Evolutionary conservation across 176 grass and related monocot genomes (phyloP), one percentile per base, ranked within the genome.

Genomic region (Puccinellia tenuiflora): DNA sequence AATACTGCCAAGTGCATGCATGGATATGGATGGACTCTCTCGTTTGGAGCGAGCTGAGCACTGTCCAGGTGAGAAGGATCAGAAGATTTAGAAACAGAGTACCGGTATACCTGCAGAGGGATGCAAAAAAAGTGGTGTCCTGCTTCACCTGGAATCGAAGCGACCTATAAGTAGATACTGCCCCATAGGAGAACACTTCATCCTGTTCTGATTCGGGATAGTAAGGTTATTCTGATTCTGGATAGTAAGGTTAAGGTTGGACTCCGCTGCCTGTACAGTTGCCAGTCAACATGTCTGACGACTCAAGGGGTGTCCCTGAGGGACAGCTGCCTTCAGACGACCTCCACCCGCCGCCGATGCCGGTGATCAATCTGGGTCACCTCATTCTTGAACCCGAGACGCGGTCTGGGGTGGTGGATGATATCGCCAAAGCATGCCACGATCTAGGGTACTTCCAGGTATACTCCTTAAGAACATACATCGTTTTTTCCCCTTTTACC

Each of bases 361-460:
- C 86, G 0, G 86, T 89, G 53, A 89, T 92, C 61, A 88, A 92
- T 76, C 35, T 92, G 21, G 80, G 76, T 3, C 90, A 82, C 7
- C 78, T 91, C 63, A 79, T 21, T 9, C 86, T 79, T 73, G 84
- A 86, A 20, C 34, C 80, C 0, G 8, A 20, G 1, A 54, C n/a
- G 30, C 51, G 86, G 34, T 46, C 84, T 5, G 0, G 29, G 1
- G 61, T 81, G 79, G n/a, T 86, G 25, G 1, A 84, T 1, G 60
- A 89, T 45, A 84, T 89, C 2, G 37, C 80, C 18, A 89, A 54
- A 81, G 86, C 80, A 79, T 92, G 86, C 87, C 42, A 28, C 46
- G 55, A 74, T 65, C 80, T 56, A 5, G 86, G 90, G 12, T 84
- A 88, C 83, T 92, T 92, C 75, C 74, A 88, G 90, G 90, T 92